A percentile compares a stretch with the other conserved stretches of the same genome.
These are phyloP conservation scores for Aeminium ludgeri DNA, from an alignment of 495 filamentous ascomycete genomes.

Conservation along the genomic window DNA sequence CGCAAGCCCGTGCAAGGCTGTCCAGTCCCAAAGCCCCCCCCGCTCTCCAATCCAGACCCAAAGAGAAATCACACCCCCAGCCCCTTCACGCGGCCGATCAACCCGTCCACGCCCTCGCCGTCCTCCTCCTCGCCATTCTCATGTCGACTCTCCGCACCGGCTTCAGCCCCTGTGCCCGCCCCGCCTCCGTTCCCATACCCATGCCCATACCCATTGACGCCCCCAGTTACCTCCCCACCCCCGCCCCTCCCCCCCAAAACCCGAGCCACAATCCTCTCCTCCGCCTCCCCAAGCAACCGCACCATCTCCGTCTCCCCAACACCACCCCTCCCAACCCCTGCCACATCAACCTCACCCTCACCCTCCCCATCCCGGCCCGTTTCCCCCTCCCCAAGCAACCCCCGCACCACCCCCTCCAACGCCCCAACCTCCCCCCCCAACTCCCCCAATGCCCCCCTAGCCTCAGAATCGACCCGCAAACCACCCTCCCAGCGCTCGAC, in stretches of 20 bases:
- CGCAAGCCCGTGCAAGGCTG: no score
- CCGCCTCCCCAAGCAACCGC: conserved; percentile 53
- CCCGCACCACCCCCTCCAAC: conserved; percentile 61
- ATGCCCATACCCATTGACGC: no score
- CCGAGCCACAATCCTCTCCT: conserved; percentile 49
- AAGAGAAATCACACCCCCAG: no score
- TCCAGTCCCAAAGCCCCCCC: no score
- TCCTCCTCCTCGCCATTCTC: neutral
- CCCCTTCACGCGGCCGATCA: no score
- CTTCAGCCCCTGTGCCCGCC: conserved; percentile 10
- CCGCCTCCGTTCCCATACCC: no score
- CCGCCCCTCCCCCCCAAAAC: conserved; percentile 52
- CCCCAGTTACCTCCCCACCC: conserved; percentile 18
- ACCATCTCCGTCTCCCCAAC: conserved; percentile 44
- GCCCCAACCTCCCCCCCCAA: conserved; percentile 32
- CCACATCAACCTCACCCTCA: no score
- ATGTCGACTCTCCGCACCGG: neutral
- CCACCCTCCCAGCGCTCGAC: no score
- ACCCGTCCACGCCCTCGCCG: neutral
- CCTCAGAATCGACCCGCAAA: neutral
- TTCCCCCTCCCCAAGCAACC: conserved; percentile 27
- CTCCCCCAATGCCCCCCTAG: conserved; percentile 7
- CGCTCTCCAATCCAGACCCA: no score
- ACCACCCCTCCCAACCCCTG: no score
- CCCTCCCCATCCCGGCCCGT: no score